Base-by-base conservation (phyloP, 2,329 filamentous ascomycete genomes). In the Graphium sp. region DNA sequence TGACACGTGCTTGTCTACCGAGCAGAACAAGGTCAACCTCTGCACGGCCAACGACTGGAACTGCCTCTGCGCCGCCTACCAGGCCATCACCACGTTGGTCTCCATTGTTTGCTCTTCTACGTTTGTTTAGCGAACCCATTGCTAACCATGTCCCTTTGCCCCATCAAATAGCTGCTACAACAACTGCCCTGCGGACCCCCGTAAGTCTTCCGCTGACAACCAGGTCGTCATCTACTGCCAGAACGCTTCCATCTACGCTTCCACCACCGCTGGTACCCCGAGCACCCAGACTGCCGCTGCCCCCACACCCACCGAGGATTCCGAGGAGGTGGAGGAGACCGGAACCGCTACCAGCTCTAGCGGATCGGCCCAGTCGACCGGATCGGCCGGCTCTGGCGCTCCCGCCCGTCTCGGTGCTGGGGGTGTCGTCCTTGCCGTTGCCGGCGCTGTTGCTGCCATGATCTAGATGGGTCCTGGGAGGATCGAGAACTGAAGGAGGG, bases 171-270 rank as follows among this genome's bases (percentile, higher is more conserved):
- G 58, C 35, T 66, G 62, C 58, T 66, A 55, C 51, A 62, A 62
- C 53, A 66, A 66, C 56, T 66, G 62, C 52, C 62, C 62, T 42
- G 49, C 58, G 39, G 61, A 66, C 45, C 2, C 41, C 28, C 50
- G 55, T 25, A 46, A 41, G 35, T 30, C 38, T 29, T 30, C 42
- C 13, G 49, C 48, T 37, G 36, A 47, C 28, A 42, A 47, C 38
- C 50, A 58, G 42, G 50, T 57, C 35, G 42, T 43, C 34, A 48
- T 53, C 40, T 56, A 47, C 51, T 66, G 62, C 52, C 42, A 46
- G 32, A 52, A 58, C 37, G 58, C 56, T 4, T 15, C 24, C 24
- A 13, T 16, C 24, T 7, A 7, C 24, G 22, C n/a, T 11, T 13
- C 22, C 4, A 23, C 22, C 22, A 7, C 22, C 5, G 14, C 22